Conservation (phyloP, 2,329 filamentous ascomycete genomes). For the Ceratocystis ficicola region DNA sequence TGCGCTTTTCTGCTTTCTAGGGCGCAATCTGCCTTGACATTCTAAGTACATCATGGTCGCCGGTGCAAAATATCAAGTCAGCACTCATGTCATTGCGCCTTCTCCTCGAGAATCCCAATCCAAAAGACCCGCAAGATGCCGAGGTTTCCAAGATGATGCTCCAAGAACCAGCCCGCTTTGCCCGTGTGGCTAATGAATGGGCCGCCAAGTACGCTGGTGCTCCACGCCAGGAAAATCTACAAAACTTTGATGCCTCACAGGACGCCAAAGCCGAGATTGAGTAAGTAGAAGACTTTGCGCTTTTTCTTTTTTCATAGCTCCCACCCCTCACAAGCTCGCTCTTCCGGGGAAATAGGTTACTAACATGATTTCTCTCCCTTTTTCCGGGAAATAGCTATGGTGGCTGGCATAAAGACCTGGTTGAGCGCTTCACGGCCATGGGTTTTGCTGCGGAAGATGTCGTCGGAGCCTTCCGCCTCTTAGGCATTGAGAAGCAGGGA, state of each 20-base stretch:
- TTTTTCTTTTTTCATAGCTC: background rate
- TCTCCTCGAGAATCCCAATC: conserved; percentile 83
- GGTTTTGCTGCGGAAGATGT: conserved; percentile 82
- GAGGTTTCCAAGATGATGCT: conserved; percentile 88
- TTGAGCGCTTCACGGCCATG: conserved; percentile 79
- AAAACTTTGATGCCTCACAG: conserved; percentile 23
- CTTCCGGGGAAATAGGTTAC: background rate
- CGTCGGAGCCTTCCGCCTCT: conserved; percentile 65
- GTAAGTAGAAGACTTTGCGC: conserved; percentile 23
- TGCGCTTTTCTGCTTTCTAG: conserved; percentile 35
- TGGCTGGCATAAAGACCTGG: conserved; percentile 73
- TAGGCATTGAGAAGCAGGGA: conserved; percentile 66
- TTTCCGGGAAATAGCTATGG: conserved; percentile 49
- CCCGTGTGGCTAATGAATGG: conserved; percentile 78
- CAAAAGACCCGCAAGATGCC: conserved; percentile 91
- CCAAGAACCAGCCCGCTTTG: conserved; percentile 64
- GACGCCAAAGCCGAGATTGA: conserved; percentile 9
- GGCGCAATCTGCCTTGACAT: conserved; percentile 96
- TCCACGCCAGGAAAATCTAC: conserved; percentile 35
- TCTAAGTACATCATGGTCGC: conserved; percentile 79
- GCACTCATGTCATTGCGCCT: conserved; percentile 87
- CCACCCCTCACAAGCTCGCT: too few species aligned
- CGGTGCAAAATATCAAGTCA: conserved; percentile 91
- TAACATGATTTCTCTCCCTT: background rate
- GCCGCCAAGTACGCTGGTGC: conserved; percentile 73